Evolutionary conservation across 2,329 filamentous ascomycete genomes (phyloP).

Genomic region (Beauveria sp.): DNA sequence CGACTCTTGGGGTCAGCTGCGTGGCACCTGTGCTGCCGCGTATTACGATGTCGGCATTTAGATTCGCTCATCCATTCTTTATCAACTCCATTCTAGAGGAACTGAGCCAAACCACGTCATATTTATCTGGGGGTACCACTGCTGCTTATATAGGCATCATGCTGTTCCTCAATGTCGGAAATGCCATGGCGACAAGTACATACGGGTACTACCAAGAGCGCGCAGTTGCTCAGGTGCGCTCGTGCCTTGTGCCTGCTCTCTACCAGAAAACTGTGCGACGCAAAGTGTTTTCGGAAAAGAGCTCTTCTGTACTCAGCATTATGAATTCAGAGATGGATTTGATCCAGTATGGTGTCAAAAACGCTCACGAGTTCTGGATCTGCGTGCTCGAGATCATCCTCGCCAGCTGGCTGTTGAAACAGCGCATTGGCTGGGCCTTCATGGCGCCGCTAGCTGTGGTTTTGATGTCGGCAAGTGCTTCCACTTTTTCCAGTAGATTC

Average conservation of each 20-base stretch:
- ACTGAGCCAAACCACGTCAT: background rate
- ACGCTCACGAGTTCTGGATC: constrained; percentile 27
- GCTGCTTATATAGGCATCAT: background rate
- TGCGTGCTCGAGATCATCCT: constrained; percentile 24
- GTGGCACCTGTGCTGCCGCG: background rate
- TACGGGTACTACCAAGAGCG: constrained; percentile 7
- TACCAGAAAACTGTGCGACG: constrained; percentile 3
- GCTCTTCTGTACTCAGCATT: background rate
- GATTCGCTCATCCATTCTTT: constrained; percentile 5
- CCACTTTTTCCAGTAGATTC: constrained; percentile 14
- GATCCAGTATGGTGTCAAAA: background rate
- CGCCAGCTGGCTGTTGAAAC: constrained; percentile 25
- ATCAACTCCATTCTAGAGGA: constrained; percentile 1
- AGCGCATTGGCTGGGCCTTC: constrained; percentile 24
- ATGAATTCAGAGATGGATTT: constrained; percentile 7
- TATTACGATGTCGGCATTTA: background rate
- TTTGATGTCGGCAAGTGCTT: constrained; percentile 12
- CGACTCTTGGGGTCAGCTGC: background rate
- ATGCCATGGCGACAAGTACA: background rate
- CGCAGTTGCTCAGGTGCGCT: background rate
- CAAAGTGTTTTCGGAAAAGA: background rate
- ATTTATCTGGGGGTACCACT: background rate
- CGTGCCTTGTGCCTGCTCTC: constrained; percentile 4
- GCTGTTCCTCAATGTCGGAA: background rate
- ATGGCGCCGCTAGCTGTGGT: constrained; percentile 24